Percentiles rank a stretch among this genome's conserved stretches.
Evolutionary conservation across 768 basidiomycete genomes (phyloP).

Genomic region (Phanerodontia chrysosporium): DNA sequence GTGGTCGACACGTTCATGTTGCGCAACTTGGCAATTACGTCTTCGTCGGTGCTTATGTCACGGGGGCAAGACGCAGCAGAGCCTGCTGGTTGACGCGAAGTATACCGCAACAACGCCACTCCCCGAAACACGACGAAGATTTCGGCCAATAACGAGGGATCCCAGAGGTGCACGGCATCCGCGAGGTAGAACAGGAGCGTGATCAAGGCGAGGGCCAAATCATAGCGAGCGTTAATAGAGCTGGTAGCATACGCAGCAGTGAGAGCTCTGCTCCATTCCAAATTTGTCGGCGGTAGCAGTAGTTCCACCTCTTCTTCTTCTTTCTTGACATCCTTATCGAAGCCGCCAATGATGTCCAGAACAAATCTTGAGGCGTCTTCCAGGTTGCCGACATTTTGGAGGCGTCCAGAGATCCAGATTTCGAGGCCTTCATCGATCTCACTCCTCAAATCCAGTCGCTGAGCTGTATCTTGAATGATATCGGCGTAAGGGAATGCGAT

Average conservation of each 20-base stretch:
- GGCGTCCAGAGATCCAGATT: conserved; percentile 56
- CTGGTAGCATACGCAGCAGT: conserved; percentile 59
- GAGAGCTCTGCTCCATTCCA: conserved; percentile 60
- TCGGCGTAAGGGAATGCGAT: conserved; percentile 75
- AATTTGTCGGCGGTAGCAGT: conserved; percentile 46
- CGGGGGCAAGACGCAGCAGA: conserved; percentile 27
- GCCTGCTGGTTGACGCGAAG: conserved; percentile 55
- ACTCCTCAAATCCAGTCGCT: conserved; percentile 47
- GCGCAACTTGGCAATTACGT: conserved; percentile 57
- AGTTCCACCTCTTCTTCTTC: conserved; percentile 70
- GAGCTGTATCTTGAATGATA: conserved; percentile 64
- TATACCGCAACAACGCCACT: conserved; percentile 62
- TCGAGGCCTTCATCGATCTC: conserved; percentile 55
- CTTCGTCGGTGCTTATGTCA: conserved; percentile 47
- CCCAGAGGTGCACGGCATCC: conserved; percentile 59
- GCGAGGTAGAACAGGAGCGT: conserved; percentile 68
- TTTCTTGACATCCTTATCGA: conserved; percentile 64
- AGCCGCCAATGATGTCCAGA: conserved; percentile 69
- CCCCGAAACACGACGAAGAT: conserved; percentile 81
- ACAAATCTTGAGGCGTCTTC: conserved; percentile 51
- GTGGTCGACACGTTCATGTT: conserved; percentile 58
- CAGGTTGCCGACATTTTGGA: conserved; percentile 54
- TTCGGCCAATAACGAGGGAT: conserved; percentile 61
- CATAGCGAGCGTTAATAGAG: conserved; percentile 70
- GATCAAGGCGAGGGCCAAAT: conserved; percentile 62